Evolutionary conservation across 805 yeast genomes (phyloP), one percentile per base, ranked within the genome.

Genomic region (Clavispora vitiphila): DNA sequence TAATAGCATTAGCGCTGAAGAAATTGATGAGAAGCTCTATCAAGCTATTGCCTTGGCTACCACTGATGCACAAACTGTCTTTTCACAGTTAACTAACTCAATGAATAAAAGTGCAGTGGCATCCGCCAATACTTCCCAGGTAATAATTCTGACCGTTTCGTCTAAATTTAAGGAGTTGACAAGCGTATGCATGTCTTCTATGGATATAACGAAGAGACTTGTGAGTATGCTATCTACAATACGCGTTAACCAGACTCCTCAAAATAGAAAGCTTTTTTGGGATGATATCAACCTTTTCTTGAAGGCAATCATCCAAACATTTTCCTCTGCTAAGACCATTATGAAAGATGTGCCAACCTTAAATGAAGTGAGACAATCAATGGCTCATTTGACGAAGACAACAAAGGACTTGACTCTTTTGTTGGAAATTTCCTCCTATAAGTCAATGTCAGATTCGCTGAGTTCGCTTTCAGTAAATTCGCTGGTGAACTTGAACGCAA

Each of bases 351-450:
- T 88, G 43, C 90, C 95, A 0, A 75, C 82, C 12, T 70, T 91
- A 39, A 81, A 84, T 51, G 96, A 86, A 42, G 83, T 83, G 5
- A 69, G 96, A 43, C 81, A 90, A 7, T 78, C 86, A 5, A 75
- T 91, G 63, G 86, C 96, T 0, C 77, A 80, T 27, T 68, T 91
- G 44, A 90, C 97, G 0, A 80, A 87, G 49, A 85, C 90, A 3
- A 87, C 96, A 4, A 91, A 91, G 55, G 98, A 91, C 56, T 84
- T 91, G 12, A 89, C 97, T 0, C 81, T 87, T n/a, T 71, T 86
- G 51, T 65, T 90, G 34, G 96, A 90, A 57, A 64, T 64, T 4
- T 52, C 58, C 1, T 53, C 55, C 3, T 54, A 48, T 38, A 48
- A 46, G 40, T 35, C 54, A 11, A 48, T 48, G 34, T 40, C 54